phyloP scores from a whole-genome alignment of 2,329 filamentous ascomycete genomes.

The Thelonectria discophora region DNA sequence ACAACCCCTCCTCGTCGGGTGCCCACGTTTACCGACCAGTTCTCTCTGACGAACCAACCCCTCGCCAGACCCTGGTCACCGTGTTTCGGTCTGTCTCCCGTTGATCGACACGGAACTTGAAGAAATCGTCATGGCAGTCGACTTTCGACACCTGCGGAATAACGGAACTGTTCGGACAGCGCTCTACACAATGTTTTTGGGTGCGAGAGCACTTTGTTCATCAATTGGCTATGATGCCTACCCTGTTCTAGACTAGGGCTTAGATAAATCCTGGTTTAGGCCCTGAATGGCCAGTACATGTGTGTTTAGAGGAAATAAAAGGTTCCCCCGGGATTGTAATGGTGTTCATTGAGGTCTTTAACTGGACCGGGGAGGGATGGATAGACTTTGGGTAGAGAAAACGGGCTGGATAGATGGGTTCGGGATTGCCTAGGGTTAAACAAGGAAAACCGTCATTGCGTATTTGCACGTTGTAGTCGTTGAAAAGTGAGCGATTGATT shows the following conservation, averaged over 20 bases:
- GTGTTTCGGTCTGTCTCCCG: conserved; percentile 25
- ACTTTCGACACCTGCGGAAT: background rate
- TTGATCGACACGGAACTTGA: conserved; percentile 1
- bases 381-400: conserved; percentile 12
- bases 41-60: background rate
- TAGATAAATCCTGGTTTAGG: background rate
- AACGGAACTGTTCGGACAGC: background rate
- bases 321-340: background rate
- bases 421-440: conserved; percentile 7
- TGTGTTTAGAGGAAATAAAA: background rate
- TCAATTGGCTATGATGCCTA: background rate
- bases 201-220: background rate
- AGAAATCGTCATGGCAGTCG: conserved; percentile 5
- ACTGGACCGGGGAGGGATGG: background rate
- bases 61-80: background rate
- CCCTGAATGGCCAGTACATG: background rate
- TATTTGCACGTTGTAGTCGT: background rate
- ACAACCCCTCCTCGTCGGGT: conserved; percentile 22
- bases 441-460: conserved; percentile 21
- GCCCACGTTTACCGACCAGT: conserved; percentile 23
- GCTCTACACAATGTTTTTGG: background rate
- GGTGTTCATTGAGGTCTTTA: background rate
- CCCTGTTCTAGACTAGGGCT: background rate
- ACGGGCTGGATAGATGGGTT: background rate
- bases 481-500: background rate